Evolutionary conservation across 2,329 filamentous ascomycete genomes (phyloP), one percentile per base, ranked within the genome.

Genomic region (Fusarium piperis): DNA sequence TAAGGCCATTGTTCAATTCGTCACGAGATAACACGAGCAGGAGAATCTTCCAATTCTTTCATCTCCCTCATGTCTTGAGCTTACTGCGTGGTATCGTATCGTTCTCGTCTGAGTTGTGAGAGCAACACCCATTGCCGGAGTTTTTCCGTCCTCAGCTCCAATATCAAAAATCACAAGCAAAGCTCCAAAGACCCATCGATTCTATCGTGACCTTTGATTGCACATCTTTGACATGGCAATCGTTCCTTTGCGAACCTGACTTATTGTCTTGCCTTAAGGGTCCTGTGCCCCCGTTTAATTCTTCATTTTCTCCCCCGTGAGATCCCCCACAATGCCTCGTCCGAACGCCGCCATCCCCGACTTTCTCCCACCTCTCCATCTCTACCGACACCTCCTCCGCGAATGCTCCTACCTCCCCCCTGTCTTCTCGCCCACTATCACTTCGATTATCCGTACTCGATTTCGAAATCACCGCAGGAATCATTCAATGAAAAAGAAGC

Each of bases 331-430:
- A 44, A 81, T 81, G 79, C 79, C 79, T 60, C 67, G 65, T 13
- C 79, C 80, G 10, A 60, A 74, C 28, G 65, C 72, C 30, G 62
- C 70, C 7, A 68, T 79, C 3, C 76, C 79, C 35, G 15, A 60
- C 8, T 67, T 65, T 38, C 75, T 80, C 16, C 64, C 74, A 11
- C 73, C 78, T 36, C 65, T 77, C n/a, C 75, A 79, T 72, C 78
- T 89, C 52, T 91, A 90, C 78, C 85, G 90, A 62, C 84, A 88
- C 64, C 81, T 91, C 23, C 86, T 91, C 36, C 88, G 90, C 65
- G 88, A 91, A 80, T 82, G 84, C 39, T 85, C 87, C 30, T 92
- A 92, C 75, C 85, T 91, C 3, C 88, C 89, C 2, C 82, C 83
- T 3, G 78, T 85, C 39, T 87, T 86, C 65, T 85, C 84, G 39